Evolutionary conservation across 352 stramenopile species (phyloP), one percentile per base, ranked within the genome.

Genomic region (Globisporangium mamillatum): DNA sequence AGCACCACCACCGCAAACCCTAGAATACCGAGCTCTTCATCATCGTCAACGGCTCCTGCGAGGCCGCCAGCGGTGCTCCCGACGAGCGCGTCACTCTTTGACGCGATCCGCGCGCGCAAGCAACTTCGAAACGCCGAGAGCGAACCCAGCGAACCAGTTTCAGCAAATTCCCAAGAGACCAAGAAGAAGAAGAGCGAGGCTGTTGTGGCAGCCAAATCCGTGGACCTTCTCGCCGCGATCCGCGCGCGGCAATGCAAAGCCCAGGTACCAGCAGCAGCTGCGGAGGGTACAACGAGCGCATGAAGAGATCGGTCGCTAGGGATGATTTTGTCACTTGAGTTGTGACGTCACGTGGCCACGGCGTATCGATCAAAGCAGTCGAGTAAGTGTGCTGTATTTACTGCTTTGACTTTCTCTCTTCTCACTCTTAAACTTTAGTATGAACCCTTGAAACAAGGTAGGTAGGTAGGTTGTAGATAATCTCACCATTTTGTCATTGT

Each of bases 161-260:
- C 14, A 25, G 14, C 9, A n/a, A 7, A 32, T 29, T n/a, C 22
- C 2, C n/a, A 63, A 12, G 59, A 70, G 38, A 18, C 27, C 27
- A 6, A 32, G 27, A 32, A 7, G 16, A 55, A 7, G 16, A 55
- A 27, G 10, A 34, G 9, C 1, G 14, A 60, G 18, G 22, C 24
- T 52, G 27, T 73, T 55, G 44, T 34, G 32, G 46, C 44, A 9
- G 9, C 32, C 16, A 58, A 66, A n/a, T 16, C 81, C 20, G 54
- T 80, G 25, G 76, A 89, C 44, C 68, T 93, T 14, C 77, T 93
- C 54, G 80, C 83, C n/a, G 80, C 81, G 29, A 93, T 93, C 69
- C 79, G 82, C 67, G 77, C 78, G 24, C 79, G 78, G 6, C 80
- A 82, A 60, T 27, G 57, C 46, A 64, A 63, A 52, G 3, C 38